These are phyloP conservation scores for Omphalotus guepiniiformis DNA, from an alignment of 768 basidiomycete species.

Conservation along the genomic window DNA sequence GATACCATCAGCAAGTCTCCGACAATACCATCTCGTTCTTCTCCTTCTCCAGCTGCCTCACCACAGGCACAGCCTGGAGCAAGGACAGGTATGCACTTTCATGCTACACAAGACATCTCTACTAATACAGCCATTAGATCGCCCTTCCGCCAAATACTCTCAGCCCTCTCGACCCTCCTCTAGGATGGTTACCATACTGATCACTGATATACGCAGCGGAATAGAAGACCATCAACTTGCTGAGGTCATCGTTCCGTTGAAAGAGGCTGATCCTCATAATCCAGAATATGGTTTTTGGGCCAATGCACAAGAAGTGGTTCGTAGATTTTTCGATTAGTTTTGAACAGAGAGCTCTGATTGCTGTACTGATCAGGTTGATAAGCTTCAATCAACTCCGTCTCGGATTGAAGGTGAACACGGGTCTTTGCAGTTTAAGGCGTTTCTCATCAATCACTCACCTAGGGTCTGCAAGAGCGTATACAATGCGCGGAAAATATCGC, in stretches of 20 bases:
- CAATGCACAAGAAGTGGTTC: constrained; percentile 58
- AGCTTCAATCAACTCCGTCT: constrained; percentile 57
- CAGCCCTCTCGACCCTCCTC: constrained; percentile 7
- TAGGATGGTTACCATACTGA: constrained; percentile 59
- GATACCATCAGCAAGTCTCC: not conserved
- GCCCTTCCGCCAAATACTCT: not conserved
- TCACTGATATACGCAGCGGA: constrained; percentile 56
- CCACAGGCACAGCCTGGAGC: not conserved
- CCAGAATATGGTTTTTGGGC: constrained; percentile 64
- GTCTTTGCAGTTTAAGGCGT: too few relatives aligned
- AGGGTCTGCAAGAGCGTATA: constrained; percentile 70
- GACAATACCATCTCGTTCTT: not conserved
- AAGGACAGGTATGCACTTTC: not conserved
- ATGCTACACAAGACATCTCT: not conserved
- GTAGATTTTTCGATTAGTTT: constrained; percentile 12
- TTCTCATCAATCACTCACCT: too few relatives aligned
- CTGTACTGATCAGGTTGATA: constrained; percentile 32
- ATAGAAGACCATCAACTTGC: constrained; percentile 54
- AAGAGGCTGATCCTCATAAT: constrained; percentile 31
- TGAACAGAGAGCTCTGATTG: not conserved
- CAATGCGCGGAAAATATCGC: constrained; percentile 61
- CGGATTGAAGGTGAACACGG: constrained; percentile 65
- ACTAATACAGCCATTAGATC: not conserved
- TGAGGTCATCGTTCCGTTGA: constrained; percentile 62
- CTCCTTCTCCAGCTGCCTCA: not conserved